Evolutionary conservation across 2,329 filamentous ascomycete species (phyloP), one percentile per base, ranked within the genome.

Genomic region (Aureobasidium vineae): DNA sequence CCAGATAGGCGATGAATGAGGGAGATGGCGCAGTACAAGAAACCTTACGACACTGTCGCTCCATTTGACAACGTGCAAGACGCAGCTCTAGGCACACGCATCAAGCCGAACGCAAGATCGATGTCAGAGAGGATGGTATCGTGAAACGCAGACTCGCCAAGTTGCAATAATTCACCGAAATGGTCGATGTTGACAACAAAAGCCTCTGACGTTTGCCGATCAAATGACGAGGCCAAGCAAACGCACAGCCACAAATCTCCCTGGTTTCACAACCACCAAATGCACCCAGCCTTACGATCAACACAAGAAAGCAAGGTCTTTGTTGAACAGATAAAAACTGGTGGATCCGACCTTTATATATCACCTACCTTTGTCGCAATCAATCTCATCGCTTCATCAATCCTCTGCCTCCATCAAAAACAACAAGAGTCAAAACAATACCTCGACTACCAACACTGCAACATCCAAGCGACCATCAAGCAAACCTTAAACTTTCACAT

Each of bases 231-330:
- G 8, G 54, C 54, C 54, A 59, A 59, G 54, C 40, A 21, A 13
- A n/a, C 40, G 54, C 54, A 59, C 38, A 59, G 54, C 54, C 54
- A 59, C 54, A 33, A 33, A 28, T 21, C 23, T 59, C 33, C 26
- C 54, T 43, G 33, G 54, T 45, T 59, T 45, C 26, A 43, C 54
- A 33, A 31, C 36, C 10, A 11, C 19, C 26, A 19, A 15, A 16
- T 31, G 47, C 47, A n/a, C 54, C 26, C 23, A 59, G 54, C 54
- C 54, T 59, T 40, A 59, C 40, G 54, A 59, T 59, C 54, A 59
- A 59, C 54, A 59, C 26, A 21, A 10, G 33, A 28, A 59, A 59
- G 26, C 38, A 43, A 57, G 54, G 54, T 59, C 54, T 21, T 45
- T 59, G 15, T n/a, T 33, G 4, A 21, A 59, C 8, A 31, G 21